Evolutionary conservation across 306 rosid species (phyloP).

Genomic region (Fragaria iinumae): DNA sequence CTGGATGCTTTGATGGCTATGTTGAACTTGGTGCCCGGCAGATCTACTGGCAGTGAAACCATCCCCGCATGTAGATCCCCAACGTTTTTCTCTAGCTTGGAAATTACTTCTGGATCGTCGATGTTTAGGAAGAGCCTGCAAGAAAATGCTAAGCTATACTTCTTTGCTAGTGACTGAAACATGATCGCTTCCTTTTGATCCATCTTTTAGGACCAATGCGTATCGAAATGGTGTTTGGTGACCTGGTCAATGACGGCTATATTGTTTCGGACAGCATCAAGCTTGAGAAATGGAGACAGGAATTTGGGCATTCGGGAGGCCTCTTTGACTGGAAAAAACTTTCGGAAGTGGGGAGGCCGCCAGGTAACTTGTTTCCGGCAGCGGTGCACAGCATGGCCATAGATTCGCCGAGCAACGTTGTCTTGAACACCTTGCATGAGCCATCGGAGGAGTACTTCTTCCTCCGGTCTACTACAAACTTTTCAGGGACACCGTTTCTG

Average conservation of each 20-base stretch:
- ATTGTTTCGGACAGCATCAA: background rate
- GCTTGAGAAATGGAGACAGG: background rate
- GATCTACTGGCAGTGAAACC: background rate
- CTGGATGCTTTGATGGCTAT: background rate
- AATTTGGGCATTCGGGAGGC: background rate
- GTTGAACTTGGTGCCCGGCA: background rate
- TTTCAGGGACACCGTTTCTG: no score
- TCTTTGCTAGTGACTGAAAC: background rate
- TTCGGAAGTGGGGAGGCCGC: background rate
- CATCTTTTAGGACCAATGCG: background rate
- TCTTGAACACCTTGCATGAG: background rate
- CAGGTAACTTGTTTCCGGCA: background rate
- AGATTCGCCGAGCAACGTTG: background rate
- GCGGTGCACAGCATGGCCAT: background rate
- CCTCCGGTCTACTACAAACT: background rate
- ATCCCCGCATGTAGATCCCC: background rate
- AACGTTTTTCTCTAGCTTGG: background rate
- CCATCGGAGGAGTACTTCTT: background rate
- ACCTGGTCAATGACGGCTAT: background rate
- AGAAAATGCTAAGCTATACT: background rate
- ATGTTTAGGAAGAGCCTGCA: background rate
- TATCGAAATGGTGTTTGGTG: background rate
- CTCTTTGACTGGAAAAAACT: background rate
- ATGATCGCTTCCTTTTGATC: background rate
- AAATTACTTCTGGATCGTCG: background rate